Evolutionary conservation across 2,329 filamentous ascomycete genomes (phyloP).

Genomic region (Neofusicoccum ribis): DNA sequence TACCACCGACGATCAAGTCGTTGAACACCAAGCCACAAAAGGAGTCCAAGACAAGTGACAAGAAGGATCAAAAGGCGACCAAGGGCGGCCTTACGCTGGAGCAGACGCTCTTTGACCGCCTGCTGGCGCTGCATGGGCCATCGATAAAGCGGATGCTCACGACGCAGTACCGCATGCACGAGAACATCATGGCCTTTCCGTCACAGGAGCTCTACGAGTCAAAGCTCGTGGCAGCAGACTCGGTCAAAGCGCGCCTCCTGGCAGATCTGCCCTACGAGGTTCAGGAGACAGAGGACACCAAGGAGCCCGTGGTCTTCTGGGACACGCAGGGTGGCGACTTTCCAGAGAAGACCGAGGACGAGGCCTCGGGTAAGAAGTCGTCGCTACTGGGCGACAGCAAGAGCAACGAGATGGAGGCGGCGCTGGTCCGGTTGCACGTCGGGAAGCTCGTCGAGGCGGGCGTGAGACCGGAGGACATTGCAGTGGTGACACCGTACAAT

Average conservation of each 20-base stretch:
- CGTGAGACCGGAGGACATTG: constrained; percentile 79
- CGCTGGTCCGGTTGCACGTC: constrained; percentile 77
- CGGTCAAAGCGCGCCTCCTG: constrained; percentile 73
- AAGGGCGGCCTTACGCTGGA: constrained; percentile 67
- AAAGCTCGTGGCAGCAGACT: constrained; percentile 76
- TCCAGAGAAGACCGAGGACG: constrained; percentile 76
- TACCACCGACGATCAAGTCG: constrained; percentile 93
- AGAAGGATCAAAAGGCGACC: constrained; percentile 47
- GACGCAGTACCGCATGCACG: constrained; percentile 97
- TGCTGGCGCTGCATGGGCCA: constrained; percentile 77
- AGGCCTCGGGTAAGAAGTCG: constrained; percentile 54
- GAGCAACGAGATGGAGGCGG: constrained; percentile 88
- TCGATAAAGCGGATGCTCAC: constrained; percentile 92
- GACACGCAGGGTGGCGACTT: constrained; percentile 96
- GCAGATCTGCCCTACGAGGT: constrained; percentile 77
- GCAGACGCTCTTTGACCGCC: constrained; percentile 87
- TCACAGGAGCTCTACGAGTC: constrained; percentile 85
- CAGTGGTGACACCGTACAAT: constrained; percentile 94
- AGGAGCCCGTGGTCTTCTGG: constrained; percentile 85
- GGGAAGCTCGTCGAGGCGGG: constrained; percentile 74
- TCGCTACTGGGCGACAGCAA: constrained; percentile 71
- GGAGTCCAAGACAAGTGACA: constrained; percentile 28
- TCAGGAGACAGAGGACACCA: constrained; percentile 79
- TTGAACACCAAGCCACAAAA: constrained; percentile 45
- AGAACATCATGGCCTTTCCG: constrained; percentile 91